phyloP scores from a whole-genome alignment of 2,329 filamentous ascomycete species.

The Fusarium transvaalense region DNA sequence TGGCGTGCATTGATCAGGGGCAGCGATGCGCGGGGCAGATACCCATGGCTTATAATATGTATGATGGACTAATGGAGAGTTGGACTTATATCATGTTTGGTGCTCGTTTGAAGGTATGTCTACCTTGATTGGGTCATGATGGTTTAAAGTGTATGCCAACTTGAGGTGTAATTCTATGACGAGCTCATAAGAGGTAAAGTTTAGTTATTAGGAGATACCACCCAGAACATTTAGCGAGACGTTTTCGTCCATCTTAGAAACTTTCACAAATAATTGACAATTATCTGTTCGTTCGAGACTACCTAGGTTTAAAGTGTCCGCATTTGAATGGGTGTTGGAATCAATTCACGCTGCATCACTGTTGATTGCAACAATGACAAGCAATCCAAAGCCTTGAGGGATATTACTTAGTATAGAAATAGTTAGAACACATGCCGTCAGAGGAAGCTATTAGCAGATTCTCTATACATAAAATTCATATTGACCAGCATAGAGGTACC shows the following conservation, averaged over 20 bases:
- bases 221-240: background rate
- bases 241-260: background rate
- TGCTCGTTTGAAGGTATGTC: background rate
- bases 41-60: conserved; percentile 14
- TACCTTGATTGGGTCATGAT: background rate
- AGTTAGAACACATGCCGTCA: background rate
- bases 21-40: conserved; percentile 21
- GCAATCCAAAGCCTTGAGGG: background rate
- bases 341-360: background rate
- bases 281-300: background rate
- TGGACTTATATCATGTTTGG: background rate
- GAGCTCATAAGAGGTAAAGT: conserved; percentile 29
- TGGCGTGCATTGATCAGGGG: conserved; percentile 3
- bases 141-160: conserved; percentile 3
- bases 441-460: background rate
- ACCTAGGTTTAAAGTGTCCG: background rate
- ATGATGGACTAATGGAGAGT: conserved; percentile 3
- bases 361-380: background rate
- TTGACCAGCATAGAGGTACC: background rate
- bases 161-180: conserved; percentile 36
- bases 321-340: background rate
- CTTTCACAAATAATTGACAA: no score
- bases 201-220: background rate
- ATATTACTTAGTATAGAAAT: background rate
- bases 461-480: background rate